A percentile compares a stretch with the other conserved stretches of the same genome.
phyloP scores from a whole-genome alignment of 805 yeast genomes.

The Hanseniaspora thailandica region DNA sequence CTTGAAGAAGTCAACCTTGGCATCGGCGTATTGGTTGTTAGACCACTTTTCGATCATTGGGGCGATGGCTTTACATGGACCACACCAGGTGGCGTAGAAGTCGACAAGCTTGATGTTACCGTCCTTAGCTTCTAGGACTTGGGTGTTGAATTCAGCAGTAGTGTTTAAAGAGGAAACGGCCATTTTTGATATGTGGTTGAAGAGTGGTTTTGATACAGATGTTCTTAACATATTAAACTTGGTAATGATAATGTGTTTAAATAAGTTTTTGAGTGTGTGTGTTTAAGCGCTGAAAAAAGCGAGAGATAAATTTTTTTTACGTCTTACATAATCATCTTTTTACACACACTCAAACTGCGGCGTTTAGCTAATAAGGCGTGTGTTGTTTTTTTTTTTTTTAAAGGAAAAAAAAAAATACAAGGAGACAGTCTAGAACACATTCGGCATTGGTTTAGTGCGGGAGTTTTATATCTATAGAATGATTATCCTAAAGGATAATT shows the following conservation, averaged over 20 bases:
- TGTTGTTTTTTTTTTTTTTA: no score
- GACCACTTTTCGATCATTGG: slow-evolving; percentile 40
- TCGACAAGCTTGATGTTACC: slow-evolving; percentile 43
- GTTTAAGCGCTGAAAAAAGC: no score
- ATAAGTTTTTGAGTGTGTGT: background rate
- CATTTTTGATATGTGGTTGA: slow-evolving; percentile 3
- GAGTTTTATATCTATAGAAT: no score
- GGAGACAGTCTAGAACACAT: no score
- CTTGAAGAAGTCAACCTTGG: slow-evolving; percentile 46
- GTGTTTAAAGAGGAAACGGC: slow-evolving; percentile 20
- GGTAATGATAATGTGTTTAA: background rate
- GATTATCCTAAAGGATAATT: no score
- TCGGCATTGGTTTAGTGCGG: no score
- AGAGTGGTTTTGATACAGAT: background rate
- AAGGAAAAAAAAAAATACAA: no score
- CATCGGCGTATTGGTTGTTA: slow-evolving; percentile 25
- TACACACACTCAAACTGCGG: no score
- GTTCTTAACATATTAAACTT: no score
- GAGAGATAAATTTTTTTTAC: no score
- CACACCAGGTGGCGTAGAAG: slow-evolving; percentile 67
- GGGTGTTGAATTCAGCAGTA: slow-evolving; percentile 29
- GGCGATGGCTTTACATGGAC: slow-evolving; percentile 63
- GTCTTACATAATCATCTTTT: no score
- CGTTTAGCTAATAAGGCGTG: no score
- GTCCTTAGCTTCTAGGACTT: slow-evolving; percentile 2